phyloP scores from a whole-genome alignment of 176 grass and related monocot species.

The Stipa capillata region DNA sequence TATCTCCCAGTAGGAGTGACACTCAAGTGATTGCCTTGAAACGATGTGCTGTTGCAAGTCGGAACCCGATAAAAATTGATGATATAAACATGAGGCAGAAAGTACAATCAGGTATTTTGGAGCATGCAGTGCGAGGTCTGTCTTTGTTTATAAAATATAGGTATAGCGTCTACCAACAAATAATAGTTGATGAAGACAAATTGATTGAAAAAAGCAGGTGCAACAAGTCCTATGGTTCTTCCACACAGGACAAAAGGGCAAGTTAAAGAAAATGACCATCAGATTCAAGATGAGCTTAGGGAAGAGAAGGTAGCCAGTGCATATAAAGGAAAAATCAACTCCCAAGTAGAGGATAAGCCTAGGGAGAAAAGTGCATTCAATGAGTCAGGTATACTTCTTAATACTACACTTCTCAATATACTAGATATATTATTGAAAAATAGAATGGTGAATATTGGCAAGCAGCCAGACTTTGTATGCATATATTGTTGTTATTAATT shows the following conservation, averaged over 20 bases:
- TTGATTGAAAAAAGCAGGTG: neutral
- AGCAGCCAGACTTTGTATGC: neutral
- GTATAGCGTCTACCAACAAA: neutral
- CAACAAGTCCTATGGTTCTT: neutral
- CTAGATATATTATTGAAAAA: neutral
- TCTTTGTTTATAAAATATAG: neutral
- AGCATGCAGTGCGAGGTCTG: neutral
- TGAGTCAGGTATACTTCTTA: slow-evolving; percentile 19
- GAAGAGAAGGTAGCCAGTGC: neutral
- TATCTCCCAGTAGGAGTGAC: slow-evolving; percentile 1
- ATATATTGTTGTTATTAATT: neutral
- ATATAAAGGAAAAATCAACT: neutral
- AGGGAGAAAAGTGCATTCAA: neutral
- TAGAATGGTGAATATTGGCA: neutral
- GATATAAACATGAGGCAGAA: neutral
- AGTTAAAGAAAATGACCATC: neutral
- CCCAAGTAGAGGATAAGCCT: neutral
- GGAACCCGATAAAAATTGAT: neutral
- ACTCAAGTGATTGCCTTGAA: neutral
- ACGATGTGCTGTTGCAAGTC: neutral
- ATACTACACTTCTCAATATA: neutral
- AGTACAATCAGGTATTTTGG: slow-evolving; percentile 15
- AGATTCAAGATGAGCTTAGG: neutral
- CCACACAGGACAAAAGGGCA: neutral
- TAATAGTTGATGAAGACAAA: neutral